Evolutionary conservation across 371 early-diverging fungal species (phyloP), one percentile per base, ranked within the genome.

Genomic region (Blastocladiella emersonii): DNA sequence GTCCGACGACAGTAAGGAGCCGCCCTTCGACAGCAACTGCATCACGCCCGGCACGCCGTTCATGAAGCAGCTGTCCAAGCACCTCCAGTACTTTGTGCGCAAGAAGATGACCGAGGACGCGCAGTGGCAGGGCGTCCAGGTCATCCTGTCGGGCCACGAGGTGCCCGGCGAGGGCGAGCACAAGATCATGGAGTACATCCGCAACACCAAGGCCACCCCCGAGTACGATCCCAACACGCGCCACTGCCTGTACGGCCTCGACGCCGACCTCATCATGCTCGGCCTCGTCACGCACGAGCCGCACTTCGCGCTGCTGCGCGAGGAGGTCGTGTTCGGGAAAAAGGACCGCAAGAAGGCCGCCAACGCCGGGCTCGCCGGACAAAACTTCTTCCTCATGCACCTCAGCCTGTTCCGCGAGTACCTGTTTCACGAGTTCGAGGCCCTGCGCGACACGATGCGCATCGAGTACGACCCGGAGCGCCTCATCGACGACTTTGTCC

Each of bases 141-240:
- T 96, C 23, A 88, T 99, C 62, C 79, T 98, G 34, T 94, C 95
- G 4, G 96, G 93, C 68, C 92, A 91, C 48, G 89, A 89, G 37
- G 97, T 96, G 8, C 96, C 99, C 23, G 99, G 99, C 66, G 99
- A 99, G 81, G 99, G 99, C 67, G 99, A 99, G 75, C 99, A 99
- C 74, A 99, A 99, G 75, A 95, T 99, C 68, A 96, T 98, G 94
- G 91, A 92, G 73, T 98, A 86, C 68, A 92, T 99, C 67, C 86
- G 99, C 37, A 80, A 83, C 5, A 90, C 92, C 67, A 81, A 95
- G 61, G 70, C 76, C 49, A 76, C 77, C 57, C 80, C 88, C 8
- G 85, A 85, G 45, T 85, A 94, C 68, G 82, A 95, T 69, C 85
- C 93, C 32, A 91, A 92, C 69, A 95, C 94, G 17, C 76, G 74